Evolutionary conservation across 2,329 filamentous ascomycete genomes (phyloP), one percentile per base, ranked within the genome.

Genomic region (Fusarium buharicum): DNA sequence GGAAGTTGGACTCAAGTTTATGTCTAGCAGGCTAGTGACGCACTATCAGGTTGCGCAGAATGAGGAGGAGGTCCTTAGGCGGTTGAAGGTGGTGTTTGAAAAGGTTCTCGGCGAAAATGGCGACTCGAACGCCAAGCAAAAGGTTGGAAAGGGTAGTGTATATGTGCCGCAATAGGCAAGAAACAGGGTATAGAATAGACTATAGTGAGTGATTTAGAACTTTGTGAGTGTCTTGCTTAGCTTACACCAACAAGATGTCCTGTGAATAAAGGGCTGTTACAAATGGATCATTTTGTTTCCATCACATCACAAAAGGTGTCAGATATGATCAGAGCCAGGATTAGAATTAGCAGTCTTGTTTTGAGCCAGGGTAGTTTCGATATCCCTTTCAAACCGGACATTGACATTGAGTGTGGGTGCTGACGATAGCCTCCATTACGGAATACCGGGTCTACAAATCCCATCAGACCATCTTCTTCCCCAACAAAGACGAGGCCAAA

Each of bases 1-100:
- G 43, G 77, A 78, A 30, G 75, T 72, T 11, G 82, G 82, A 0
- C 68, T 85, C 53, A 77, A 75, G 57, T 66, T 82, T 5, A 60
- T 73, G 50, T 74, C 74, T 2, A 72, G 73, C 27, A 74, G 81
- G 27, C 57, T 85, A 52, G 82, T 84, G 50, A 78, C 78, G 37
- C 82, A 80, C 57, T 83, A 82, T 58, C 82, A 93, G 79, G 87
- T 91, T 62, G 86, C 86, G 14, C 77, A 83, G 72, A 82, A 82
- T 60, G 75, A 76, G 4, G 84, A 87, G 1, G 84, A 87, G 66
- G 85, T 89, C 2, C 77, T 93, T 40, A 72, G 77, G 20, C 79
- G 79, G 51, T 73, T 91, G 28, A 82, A 84, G 56, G 75, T 78
- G 45, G 79, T 88, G 6, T 89, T 91, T 63, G 62, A 67, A 28